Percentiles rank a stretch among this genome's conserved stretches.
Evolutionary conservation across 208 protist species (phyloP).

Genomic region (Acanthamoeba polyphaga): DNA sequence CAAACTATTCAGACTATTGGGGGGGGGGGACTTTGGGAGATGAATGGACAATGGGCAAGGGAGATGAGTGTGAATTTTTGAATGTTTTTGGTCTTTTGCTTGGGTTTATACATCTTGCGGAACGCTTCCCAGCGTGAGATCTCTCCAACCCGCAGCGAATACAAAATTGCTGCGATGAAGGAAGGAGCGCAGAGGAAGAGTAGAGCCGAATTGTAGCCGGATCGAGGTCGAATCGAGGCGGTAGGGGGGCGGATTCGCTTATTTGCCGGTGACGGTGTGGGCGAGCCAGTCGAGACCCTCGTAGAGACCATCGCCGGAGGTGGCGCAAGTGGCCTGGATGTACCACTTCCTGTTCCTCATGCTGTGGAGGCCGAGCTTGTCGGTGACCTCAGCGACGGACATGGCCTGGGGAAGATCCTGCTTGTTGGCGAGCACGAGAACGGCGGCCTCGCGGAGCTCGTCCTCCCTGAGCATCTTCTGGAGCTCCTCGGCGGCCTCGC

Average conservation of each 20-base stretch:
- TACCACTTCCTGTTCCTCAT: constrained; percentile 61
- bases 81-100: constrained; percentile 12
- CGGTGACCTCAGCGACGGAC: constrained; percentile 31
- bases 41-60: too few relatives aligned
- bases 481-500: constrained; percentile 79
- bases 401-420: constrained; percentile 84
- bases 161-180: constrained; percentile 12
- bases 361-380: constrained; percentile 41
- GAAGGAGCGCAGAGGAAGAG: not conserved
- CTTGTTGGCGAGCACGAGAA: constrained; percentile 94
- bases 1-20: too few relatives aligned
- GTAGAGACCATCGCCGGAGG: constrained; percentile 79
- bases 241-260: not conserved
- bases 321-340: constrained; percentile 71
- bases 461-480: constrained; percentile 69
- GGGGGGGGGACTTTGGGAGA: not conserved
- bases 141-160: not conserved
- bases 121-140: not conserved
- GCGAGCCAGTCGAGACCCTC: constrained; percentile 80
- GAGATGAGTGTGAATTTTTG: not conserved
- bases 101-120: constrained; percentile 9
- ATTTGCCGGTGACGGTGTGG: constrained; percentile 55
- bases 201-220: not conserved
- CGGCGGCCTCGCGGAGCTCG: constrained; percentile 61
- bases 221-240: not conserved